Percentiles rank a stretch among this genome's conserved stretches.
phyloP scores from a whole-genome alignment of 108 stramenopile species.

The Parmales sp. region DNA sequence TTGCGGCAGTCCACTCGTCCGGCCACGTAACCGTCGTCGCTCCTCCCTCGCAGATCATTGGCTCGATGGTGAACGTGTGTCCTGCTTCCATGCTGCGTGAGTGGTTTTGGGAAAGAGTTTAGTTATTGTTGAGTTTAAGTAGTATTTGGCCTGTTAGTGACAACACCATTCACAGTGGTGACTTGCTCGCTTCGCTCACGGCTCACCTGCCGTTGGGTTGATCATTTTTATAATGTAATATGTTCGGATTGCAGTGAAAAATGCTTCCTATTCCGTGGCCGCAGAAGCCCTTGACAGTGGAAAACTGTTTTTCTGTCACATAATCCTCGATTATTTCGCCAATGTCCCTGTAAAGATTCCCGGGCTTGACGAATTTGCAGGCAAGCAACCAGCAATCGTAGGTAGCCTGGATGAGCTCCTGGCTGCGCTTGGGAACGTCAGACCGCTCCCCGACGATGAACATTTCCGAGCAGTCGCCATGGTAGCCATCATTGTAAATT shows the following conservation, averaged over 20 bases:
- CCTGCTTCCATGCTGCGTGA: conserved; percentile 75
- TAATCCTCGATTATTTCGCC: conserved; percentile 84
- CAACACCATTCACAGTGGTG: no score
- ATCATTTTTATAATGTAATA: conserved; percentile 86
- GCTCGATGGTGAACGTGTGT: conserved; percentile 99
- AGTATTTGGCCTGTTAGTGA: no score
- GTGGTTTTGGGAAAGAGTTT: no score
- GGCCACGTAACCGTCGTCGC: conserved; percentile 60
- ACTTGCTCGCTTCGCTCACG: not conserved
- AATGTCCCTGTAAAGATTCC: conserved; percentile 66
- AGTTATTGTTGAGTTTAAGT: no score
- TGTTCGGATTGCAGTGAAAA: conserved; percentile 90
- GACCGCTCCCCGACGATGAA: conserved; percentile 79
- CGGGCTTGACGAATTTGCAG: conserved; percentile 57
- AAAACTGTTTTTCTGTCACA: conserved; percentile 47
- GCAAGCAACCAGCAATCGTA: conserved; percentile 76
- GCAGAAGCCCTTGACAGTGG: conserved; percentile 72
- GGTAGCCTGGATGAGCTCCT: conserved; percentile 68
- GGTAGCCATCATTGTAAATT: conserved; percentile 79
- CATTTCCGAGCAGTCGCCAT: conserved; percentile 97
- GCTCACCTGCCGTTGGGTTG: conserved; percentile 54
- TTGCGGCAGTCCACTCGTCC: conserved; percentile 96
- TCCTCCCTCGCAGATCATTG: conserved; percentile 94
- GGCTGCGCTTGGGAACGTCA: conserved; percentile 40
- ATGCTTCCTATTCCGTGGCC: conserved; percentile 91